Evolutionary conservation across 257 asterid species (phyloP).

Genomic region (Gynochthodes officinalis): DNA sequence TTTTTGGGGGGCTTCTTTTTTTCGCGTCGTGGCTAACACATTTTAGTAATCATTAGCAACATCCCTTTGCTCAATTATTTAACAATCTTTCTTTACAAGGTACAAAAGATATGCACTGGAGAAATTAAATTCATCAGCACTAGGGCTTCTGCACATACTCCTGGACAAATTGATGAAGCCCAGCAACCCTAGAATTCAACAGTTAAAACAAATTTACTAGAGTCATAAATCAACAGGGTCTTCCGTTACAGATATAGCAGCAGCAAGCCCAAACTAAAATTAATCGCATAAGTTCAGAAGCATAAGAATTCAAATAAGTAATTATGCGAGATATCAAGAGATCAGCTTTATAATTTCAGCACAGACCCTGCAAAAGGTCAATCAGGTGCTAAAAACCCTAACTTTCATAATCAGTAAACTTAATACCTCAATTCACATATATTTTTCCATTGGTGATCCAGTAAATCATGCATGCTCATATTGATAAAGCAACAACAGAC

Average conservation of each 20-base stretch:
- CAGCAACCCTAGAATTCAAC: neutral
- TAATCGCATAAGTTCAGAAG: neutral
- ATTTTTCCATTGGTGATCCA: neutral
- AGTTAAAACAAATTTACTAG: neutral
- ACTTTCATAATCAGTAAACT: neutral
- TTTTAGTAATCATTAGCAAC: too few relatives aligned
- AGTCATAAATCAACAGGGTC: neutral
- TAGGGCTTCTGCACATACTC: neutral
- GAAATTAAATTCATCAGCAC: neutral
- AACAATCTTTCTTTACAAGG: neutral
- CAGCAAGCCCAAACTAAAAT: neutral
- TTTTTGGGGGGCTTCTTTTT: neutral
- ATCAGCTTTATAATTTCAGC: neutral
- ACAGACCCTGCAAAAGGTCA: neutral
- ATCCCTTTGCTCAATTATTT: neutral
- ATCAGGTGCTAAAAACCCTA: slow-evolving; percentile 12
- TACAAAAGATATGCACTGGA: neutral
- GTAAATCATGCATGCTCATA: neutral
- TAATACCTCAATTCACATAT: neutral
- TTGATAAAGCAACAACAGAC: neutral
- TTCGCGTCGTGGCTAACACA: neutral
- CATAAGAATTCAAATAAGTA: neutral
- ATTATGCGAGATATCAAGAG: neutral
- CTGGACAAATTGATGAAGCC: neutral
- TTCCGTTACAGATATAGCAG: neutral